These are phyloP conservation scores for Xylaria acuta DNA, from an alignment of 495 filamentous ascomycete genomes.

Conservation along the genomic window DNA sequence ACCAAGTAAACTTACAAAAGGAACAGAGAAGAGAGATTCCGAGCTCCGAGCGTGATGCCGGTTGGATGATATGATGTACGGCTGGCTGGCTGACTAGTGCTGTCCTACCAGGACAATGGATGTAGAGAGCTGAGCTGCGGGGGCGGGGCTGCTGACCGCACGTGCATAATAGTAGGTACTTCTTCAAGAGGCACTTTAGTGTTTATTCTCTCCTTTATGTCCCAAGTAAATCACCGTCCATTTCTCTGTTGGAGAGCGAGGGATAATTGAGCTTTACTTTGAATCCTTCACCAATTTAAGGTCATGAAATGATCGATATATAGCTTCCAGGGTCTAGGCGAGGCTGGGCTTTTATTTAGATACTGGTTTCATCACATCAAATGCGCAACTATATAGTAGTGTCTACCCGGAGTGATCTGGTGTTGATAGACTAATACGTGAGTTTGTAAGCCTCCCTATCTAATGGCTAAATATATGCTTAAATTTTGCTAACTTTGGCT, in stretches of 20 bases:
- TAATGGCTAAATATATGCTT: background rate
- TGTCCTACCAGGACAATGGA: conserved; percentile 14
- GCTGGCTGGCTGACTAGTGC: too few relatives aligned
- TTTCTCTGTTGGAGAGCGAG: background rate
- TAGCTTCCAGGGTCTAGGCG: background rate
- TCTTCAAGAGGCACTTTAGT: background rate
- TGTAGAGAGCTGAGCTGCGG: background rate
- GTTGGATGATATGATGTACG: background rate
- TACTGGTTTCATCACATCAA: background rate
- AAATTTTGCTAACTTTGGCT: conserved; percentile 55
- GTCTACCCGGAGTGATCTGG: background rate
- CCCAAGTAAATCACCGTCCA: background rate
- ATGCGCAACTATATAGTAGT: background rate
- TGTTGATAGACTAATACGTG: background rate
- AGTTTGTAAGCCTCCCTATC: background rate
- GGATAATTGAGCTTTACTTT: background rate
- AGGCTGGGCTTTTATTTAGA: background rate
- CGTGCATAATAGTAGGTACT: background rate
- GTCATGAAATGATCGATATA: background rate
- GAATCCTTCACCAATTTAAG: background rate
- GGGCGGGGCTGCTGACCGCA: conserved; percentile 14
- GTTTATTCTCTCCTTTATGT: background rate
- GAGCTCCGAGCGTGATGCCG: conserved; percentile 5
- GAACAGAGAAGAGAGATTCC: background rate
- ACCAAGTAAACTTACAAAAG: background rate